phyloP scores from a whole-genome alignment of 2,329 filamentous ascomycete species.

The Pyricularia grisea region DNA sequence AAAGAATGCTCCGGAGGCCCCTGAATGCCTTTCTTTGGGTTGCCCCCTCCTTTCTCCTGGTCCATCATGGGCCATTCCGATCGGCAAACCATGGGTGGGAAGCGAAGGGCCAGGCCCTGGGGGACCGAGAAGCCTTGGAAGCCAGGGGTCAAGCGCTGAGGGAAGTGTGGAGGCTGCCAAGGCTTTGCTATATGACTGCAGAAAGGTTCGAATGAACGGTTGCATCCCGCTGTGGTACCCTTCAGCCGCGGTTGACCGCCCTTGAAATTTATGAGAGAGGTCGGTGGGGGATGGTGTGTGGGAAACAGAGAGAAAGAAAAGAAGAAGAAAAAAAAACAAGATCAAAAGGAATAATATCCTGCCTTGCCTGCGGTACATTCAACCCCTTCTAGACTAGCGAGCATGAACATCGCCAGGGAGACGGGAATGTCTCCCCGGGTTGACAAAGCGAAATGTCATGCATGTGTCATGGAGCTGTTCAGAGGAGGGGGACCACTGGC shows the following conservation, averaged over 20 bases:
- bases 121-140: no score
- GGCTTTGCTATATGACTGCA: neutral
- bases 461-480: neutral
- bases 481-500: no score
- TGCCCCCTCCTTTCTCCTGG: neutral
- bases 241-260: neutral
- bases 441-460: neutral
- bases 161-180: neutral
- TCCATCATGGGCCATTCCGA: neutral
- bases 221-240: neutral
- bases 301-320: no score
- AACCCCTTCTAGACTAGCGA: neutral
- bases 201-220: neutral
- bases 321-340: no score
- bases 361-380: neutral
- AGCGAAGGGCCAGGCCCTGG: no score
- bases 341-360: no score
- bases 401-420: neutral
- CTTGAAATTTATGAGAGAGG: neutral
- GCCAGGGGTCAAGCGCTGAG: neutral
- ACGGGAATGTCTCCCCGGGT: neutral
- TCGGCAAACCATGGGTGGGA: neutral
- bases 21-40: neutral
- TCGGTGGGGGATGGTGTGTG: neutral
- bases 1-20: no score